Base-by-base conservation (phyloP, 768 basidiomycete species). In the Pleurotus citrinopileatus region DNA sequence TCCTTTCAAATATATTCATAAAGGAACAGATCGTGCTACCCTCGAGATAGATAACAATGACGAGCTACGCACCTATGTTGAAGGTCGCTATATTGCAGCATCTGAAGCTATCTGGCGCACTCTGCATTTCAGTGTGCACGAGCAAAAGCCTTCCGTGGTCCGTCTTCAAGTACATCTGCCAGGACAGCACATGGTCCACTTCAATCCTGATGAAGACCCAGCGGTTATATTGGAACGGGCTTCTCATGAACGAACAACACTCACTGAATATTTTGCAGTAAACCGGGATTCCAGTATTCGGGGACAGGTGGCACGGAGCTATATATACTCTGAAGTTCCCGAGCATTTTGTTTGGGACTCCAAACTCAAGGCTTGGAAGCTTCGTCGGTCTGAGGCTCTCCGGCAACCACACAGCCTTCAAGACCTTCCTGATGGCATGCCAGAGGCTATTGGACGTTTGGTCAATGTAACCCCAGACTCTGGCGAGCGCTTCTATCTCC, bases 1-100 rank as follows among this genome's bases (percentile, higher is more conserved):
- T 48, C 60, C 73, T 15, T 68, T 70, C 63, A 80, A 81, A 59
- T 80, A 80, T 59, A 63, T 79, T 17, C 68, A 78, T 63, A 83
- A 82, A 57, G 78, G 81, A 6, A 57, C 57, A 54, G 77, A 82
- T 58, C 59, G 64, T 7, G 66, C 68, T 0, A 72, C 74, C 0
- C 12, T 78, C 27, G 64, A 72, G 54, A 46, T 74, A 26, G 40
- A 37, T 3, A 36, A 55, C 6, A 17, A 13, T 0, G 65, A 78
- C 62, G 73, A 78, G 59, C 60, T 78, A 36, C 57, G 63, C 40
- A 20, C 25, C 1, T 75, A 66, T 56, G n/a, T 74, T 2, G 70
- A 78, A 51, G 61, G 58, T 1, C 59, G 70, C 0, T 78, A 77
- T 56, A 59, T 78, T 43, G 60, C 63, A 42, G 56, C 70, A 4